Evolutionary conservation across 441 rosid genomes (phyloP).

Genomic region (Syzygium malaccense): DNA sequence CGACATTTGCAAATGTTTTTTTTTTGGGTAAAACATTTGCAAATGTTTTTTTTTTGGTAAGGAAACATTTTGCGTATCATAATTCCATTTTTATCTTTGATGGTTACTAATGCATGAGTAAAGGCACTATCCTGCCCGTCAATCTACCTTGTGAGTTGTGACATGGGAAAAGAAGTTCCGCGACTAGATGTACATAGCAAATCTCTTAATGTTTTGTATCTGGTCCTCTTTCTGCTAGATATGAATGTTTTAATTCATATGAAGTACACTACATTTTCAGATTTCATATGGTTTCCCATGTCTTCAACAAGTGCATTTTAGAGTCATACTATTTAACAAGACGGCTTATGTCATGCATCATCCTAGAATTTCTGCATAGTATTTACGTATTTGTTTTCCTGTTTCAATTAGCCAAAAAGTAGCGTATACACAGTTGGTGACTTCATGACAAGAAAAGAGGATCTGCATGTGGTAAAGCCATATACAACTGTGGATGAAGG

Average conservation of each 20-base stretch:
- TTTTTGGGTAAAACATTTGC: no score
- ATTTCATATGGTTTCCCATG: background rate
- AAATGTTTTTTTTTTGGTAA: no score
- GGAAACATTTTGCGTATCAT: background rate
- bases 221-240: background rate
- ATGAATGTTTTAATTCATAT: background rate
- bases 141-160: background rate
- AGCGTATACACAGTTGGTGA: conserved; percentile 83
- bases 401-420: conserved; percentile 47
- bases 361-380: background rate
- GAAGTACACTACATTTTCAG: background rate
- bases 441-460: conserved; percentile 73
- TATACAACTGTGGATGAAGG: conserved; percentile 85
- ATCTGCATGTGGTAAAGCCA: conserved; percentile 69
- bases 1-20: background rate
- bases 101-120: background rate
- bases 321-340: background rate
- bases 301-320: background rate
- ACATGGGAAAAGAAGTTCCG: background rate
- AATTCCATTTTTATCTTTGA: background rate
- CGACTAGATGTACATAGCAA: background rate
- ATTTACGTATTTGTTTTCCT: background rate
- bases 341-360: background rate
- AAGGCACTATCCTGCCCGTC: background rate
- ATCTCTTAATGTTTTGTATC: background rate